Base-by-base conservation (phyloP, 306 rosid species). In the Prunus salicina region DNA sequence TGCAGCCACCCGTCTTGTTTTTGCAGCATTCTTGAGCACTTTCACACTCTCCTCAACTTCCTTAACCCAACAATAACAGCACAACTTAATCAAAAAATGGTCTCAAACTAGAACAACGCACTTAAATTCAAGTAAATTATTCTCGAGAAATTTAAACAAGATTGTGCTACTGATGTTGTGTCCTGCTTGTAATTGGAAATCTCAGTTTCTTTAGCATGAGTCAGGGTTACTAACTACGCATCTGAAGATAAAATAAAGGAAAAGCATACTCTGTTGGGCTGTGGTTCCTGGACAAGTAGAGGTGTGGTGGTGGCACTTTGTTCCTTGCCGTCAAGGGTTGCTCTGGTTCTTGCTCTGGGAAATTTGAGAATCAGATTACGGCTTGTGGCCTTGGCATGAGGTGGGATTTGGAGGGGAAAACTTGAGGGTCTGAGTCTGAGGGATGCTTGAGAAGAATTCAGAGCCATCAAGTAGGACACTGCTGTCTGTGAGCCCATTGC, bases 21-120 rank as follows among this genome's bases (percentile, higher is more conserved):
- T 91, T 8, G 97, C 95, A 13, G 97, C 96, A 73, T 81, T 72
- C 81, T 94, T 94, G 12, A 94, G 86, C 84, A 94, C 86, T 80
- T 85, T 73, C 85, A 91, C 93, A 72, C 92, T 89, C 82, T 86
- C 89, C 76, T 86, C 87, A 41, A 91, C 87, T 85, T 90, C 96
- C 96, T 93, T 82, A 47, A 81, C 49, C 85, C 8, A 49, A 76
- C 79, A 71, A 81, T 8, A 73, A 55, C 71, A 78, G 47, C 78
- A 78, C 8, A 32, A 34, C 0, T 66, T 69, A 12, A 69, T 72
- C 9, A 65, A 25, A 67, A 30, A 67, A 34, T 62, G 62, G 13
- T 14, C 11, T 38, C 43, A 38, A 38, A 38, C 43, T 38, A 38
- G 43, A 38, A 38, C 43, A 38, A 38, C 43, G 7, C 43, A 34